These are phyloP conservation scores for Patellaria atrata DNA, from an alignment of 495 filamentous ascomycete species.

Conservation along the genomic window DNA sequence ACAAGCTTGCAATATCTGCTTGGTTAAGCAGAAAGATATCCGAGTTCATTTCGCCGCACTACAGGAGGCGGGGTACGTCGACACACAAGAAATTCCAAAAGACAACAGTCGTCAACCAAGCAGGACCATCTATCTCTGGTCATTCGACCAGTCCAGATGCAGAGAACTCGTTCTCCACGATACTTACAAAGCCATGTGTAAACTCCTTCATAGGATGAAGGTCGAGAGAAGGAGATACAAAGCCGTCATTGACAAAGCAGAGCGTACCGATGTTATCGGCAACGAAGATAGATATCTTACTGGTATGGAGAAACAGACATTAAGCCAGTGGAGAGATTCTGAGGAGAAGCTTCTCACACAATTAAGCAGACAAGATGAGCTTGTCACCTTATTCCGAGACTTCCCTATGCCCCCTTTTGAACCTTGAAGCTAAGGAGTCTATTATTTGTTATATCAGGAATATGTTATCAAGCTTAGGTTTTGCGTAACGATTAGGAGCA, in stretches of 20 bases:
- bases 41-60: conserved; percentile 68
- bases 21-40: conserved; percentile 67
- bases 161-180: conserved; percentile 52
- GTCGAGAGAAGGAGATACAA: conserved; percentile 53
- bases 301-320: conserved; percentile 46
- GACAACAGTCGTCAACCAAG: conserved; percentile 62
- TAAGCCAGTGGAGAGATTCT: conserved; percentile 51
- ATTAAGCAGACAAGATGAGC: conserved; percentile 63
- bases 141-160: conserved; percentile 61
- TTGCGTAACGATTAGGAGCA: no score
- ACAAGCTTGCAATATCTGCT: conserved; percentile 52
- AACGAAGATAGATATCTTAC: conserved; percentile 63
- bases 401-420: no score
- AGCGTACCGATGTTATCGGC: conserved; percentile 69
- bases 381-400: conserved; percentile 71
- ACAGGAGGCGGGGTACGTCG: conserved; percentile 67
- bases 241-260: conserved; percentile 57
- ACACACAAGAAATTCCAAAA: conserved; percentile 82
- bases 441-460: no score
- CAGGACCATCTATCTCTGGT: conserved; percentile 80
- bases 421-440: no score
- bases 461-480: no score
- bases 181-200: conserved; percentile 79
- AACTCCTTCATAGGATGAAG: conserved; percentile 59
- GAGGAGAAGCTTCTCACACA: conserved; percentile 68